phyloP scores from a whole-genome alignment of 805 yeast genomes.

The Yamadazyma phyllophila region DNA sequence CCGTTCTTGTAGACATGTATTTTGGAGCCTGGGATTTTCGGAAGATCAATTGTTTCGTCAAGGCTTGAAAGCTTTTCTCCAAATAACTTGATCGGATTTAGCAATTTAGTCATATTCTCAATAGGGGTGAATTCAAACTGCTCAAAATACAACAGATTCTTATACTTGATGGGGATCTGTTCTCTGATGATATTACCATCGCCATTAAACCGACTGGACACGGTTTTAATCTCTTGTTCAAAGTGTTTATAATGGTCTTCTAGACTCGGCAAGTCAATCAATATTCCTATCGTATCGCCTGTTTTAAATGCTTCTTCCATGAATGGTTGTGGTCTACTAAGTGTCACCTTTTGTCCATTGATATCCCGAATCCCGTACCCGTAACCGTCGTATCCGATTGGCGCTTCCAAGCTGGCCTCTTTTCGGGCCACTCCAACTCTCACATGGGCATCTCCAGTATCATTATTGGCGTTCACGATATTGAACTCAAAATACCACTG shows the following conservation, averaged over 20 bases:
- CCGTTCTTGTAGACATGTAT: constrained; percentile 81
- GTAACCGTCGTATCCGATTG: constrained; percentile 93
- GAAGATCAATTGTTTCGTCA: constrained; percentile 23
- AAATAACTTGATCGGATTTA: constrained; percentile 68
- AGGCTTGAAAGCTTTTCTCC: constrained; percentile 54
- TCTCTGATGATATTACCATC: constrained; percentile 62
- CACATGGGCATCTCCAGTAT: constrained; percentile 46
- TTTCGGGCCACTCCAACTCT: constrained; percentile 80
- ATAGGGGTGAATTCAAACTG: constrained; percentile 75
- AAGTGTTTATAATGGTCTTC: constrained; percentile 45
- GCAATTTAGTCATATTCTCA: constrained; percentile 67
- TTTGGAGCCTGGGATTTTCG: constrained; percentile 54
- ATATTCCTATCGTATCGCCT: constrained; percentile 83
- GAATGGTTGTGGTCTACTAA: constrained; percentile 59
- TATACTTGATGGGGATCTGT: constrained; percentile 83
- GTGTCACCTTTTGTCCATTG: constrained; percentile 70
- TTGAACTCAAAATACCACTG: constrained; percentile 75
- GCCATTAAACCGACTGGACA: constrained; percentile 16
- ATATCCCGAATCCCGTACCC: constrained; percentile 88
- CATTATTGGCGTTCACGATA: constrained; percentile 44
- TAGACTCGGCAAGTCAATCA: constrained; percentile 64
- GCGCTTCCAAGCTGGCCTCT: constrained; percentile 89
- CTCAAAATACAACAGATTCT: constrained; percentile 75
- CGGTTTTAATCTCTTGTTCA: constrained; percentile 6
- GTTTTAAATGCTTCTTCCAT: constrained; percentile 54